A percentile compares a stretch with the other conserved stretches of the same genome.
These are phyloP conservation scores for Diospyros kaki DNA, from an alignment of 148 eudicot species.

Conservation along the genomic window DNA sequence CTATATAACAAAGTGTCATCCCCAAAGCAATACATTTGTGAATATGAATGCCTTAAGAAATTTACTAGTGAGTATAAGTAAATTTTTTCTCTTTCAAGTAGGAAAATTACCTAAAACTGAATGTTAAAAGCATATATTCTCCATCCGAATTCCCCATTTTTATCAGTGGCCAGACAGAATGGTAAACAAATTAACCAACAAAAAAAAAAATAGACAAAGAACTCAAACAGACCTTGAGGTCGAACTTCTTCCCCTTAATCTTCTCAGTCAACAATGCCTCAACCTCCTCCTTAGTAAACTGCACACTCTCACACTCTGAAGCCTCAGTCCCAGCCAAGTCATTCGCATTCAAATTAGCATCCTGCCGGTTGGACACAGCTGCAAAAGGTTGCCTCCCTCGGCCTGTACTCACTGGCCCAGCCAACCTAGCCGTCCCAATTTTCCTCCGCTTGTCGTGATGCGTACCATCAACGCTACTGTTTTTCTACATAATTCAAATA, in stretches of 20 bases:
- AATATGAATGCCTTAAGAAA: background rate
- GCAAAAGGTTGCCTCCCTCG: conserved; percentile 43
- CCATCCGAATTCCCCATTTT: background rate
- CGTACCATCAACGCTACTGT: conserved; percentile 29
- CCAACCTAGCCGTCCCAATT: conserved; percentile 35
- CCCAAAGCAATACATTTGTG: background rate
- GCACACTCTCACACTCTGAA: conserved; percentile 36
- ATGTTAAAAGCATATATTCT: background rate
- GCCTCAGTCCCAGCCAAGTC: conserved; percentile 25
- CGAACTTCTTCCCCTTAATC: conserved; percentile 57
- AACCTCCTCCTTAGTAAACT: conserved; percentile 59
- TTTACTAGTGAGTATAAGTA: background rate
- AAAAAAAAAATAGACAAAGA: background rate
- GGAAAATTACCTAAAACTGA: background rate
- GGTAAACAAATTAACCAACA: background rate
- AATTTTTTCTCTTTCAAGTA: too few species aligned
- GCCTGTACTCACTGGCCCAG: conserved; percentile 33
- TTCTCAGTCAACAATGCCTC: conserved; percentile 73
- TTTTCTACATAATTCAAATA: conserved; percentile 31
- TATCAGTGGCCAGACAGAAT: background rate
- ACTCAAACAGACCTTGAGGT: conserved; percentile 40
- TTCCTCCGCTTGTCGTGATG: conserved; percentile 50
- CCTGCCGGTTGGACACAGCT: conserved; percentile 29
- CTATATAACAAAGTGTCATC: background rate
- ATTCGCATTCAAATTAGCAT: conserved; percentile 11